Conservation (phyloP, 306 rosid genomes). For the Acacia acuminata region DNA sequence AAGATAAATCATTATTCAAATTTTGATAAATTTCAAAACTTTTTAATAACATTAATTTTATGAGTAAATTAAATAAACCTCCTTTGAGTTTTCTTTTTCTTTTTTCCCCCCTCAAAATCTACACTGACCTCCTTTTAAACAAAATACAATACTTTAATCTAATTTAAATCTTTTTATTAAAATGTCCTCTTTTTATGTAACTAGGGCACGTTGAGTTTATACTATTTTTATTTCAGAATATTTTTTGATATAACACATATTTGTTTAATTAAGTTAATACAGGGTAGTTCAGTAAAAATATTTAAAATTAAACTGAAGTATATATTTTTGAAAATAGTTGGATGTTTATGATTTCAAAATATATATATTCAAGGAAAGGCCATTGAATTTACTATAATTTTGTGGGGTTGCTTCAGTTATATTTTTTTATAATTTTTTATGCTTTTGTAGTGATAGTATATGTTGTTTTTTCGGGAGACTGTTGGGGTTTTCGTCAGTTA, state of each 20-base stretch:
- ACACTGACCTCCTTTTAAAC: not conserved
- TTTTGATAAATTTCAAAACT: not conserved
- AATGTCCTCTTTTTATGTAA: not conserved
- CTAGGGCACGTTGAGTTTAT: too few relatives aligned
- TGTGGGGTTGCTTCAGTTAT: not conserved
- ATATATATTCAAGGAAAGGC: not conserved
- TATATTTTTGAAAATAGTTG: not conserved
- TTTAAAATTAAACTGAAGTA: not conserved
- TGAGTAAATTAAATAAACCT: not conserved
- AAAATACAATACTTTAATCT: not conserved
- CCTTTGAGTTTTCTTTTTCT: not conserved
- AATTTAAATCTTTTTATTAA: not conserved
- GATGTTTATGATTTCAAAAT: not conserved
- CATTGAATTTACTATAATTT: not conserved
- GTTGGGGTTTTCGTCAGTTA: not conserved
- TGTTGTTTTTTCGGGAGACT: not conserved
- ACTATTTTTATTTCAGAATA: not conserved
- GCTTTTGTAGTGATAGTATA: slow-evolving; percentile 1
- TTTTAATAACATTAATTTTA: not conserved
- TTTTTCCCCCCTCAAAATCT: not conserved
- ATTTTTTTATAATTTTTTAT: slow-evolving; percentile 21
- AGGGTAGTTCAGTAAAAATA: not conserved
- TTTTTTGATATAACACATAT: not conserved
- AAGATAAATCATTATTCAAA: not conserved
- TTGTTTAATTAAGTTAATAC: not conserved